Base-by-base conservation (phyloP, 1,139 yeast genomes). In the Kazachstania sp. region DNA sequence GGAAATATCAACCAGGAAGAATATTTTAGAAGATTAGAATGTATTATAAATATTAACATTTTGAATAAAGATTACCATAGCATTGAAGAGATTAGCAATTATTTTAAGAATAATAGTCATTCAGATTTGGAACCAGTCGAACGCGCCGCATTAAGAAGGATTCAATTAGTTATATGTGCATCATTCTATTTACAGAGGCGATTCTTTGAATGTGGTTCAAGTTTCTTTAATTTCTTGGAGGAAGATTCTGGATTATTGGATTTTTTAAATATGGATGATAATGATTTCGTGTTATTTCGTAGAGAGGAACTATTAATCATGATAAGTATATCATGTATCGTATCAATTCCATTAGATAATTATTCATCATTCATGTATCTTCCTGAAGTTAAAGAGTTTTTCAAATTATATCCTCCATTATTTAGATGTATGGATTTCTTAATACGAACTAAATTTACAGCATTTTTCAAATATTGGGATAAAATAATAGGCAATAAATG, bases 341-440 rank as follows among this genome's bases (percentile, higher is more conserved):
- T 59, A 11, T 45, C 63, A 6, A 50, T 61, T 3, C 66, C 67
- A 2, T 43, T 63, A 30, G 59, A 62, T 34, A 53, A 56, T 37
- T 55, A 55, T 45, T 57, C 54, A 13, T 51, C 53, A 15, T 60
- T 63, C 38, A 45, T 55, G 3, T 47, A 54, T 23, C 44, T 60
- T 11, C 52, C 52, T 23, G 55, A 54, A 9, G 35, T 55, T 18
- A 44, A 46, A 29, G 44, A 46, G 7, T 48, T 58, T 18, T 52
- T 53, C 15, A 37, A 49, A 9, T 31, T 41, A 11, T 49, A 51
- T 35, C 53, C 56, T 8, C 7, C 49, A 19, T 48, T 57, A 16
- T 40, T 50, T 6, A 47, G 34, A 12, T 53, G 57, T 34, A 41
- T 59, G 30, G 48, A 52, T n/a, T 45, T 59, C n/a, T 42, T 61